phyloP scores from a whole-genome alignment of 805 yeast species.

The Lachancea thermotolerans region DNA sequence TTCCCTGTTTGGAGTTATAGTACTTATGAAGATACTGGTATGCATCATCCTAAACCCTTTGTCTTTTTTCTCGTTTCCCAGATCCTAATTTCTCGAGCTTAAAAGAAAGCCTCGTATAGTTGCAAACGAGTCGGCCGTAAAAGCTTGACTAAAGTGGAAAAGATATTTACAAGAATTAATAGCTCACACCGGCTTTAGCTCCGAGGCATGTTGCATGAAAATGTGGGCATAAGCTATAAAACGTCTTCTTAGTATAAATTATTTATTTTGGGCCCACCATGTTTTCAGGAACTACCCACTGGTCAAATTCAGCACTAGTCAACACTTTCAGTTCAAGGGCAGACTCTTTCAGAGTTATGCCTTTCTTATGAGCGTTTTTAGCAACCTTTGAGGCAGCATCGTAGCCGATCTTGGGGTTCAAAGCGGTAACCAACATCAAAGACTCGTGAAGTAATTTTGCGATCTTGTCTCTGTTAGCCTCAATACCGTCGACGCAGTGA shows the following conservation, averaged over 20 bases:
- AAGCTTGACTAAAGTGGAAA: too few relatives aligned
- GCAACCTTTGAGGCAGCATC: slow-evolving; percentile 97
- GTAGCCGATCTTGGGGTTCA: slow-evolving; percentile 98
- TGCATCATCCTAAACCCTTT: too few relatives aligned
- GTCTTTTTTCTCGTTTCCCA: too few relatives aligned
- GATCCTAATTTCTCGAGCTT: too few relatives aligned
- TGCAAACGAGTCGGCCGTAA: too few relatives aligned
- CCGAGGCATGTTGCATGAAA: too few relatives aligned
- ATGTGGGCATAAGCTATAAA: too few relatives aligned
- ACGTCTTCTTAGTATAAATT: too few relatives aligned
- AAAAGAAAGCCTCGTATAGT: too few relatives aligned
- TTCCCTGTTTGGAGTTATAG: not conserved
- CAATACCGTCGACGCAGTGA: slow-evolving; percentile 92
- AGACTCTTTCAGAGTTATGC: slow-evolving; percentile 88
- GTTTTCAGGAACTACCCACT: slow-evolving; percentile 96
- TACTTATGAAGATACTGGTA: too few relatives aligned
- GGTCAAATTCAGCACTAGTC: slow-evolving; percentile 79
- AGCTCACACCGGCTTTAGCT: too few relatives aligned
- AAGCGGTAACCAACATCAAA: slow-evolving; percentile 95
- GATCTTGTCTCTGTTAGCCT: slow-evolving; percentile 83
- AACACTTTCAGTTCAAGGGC: slow-evolving; percentile 88
- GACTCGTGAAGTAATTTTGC: slow-evolving; percentile 86
- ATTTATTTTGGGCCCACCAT: slow-evolving; percentile 84
- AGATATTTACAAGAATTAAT: too few relatives aligned
- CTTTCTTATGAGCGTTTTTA: slow-evolving; percentile 97